Percentiles rank a stretch among this genome's conserved stretches.
These are phyloP conservation scores for Taxillus chinensis DNA, from an alignment of 164 flowering plant genomes.

Conservation along the genomic window DNA sequence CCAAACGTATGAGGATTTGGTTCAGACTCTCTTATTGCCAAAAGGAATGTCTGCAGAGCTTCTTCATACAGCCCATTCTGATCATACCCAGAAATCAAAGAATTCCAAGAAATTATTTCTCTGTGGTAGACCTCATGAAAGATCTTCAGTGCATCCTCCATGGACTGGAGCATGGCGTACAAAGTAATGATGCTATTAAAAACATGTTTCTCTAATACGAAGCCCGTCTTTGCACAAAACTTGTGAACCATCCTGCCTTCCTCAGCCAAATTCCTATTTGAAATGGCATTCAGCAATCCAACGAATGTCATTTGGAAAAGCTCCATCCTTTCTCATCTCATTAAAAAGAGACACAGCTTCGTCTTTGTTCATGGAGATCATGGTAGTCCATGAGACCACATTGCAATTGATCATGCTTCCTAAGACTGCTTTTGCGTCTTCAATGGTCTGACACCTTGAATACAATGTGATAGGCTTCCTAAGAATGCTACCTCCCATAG, in stretches of 20 bases:
- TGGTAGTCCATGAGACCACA: slow-evolving; percentile 87
- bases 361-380: slow-evolving; percentile 52
- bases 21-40: slow-evolving; percentile 25
- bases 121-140: slow-evolving; percentile 50
- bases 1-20: slow-evolving; percentile 76
- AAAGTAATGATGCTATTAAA: slow-evolving; percentile 70
- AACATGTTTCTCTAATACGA: slow-evolving; percentile 42
- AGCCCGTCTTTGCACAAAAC: slow-evolving; percentile 40
- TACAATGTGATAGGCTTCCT: too few relatives aligned
- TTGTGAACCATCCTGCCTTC: slow-evolving; percentile 69
- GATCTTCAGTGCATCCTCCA: slow-evolving; percentile 41
- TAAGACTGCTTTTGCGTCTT: slow-evolving; percentile 53
- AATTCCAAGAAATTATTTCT: slow-evolving; percentile 76
- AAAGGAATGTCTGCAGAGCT: slow-evolving; percentile 45
- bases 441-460: slow-evolving; percentile 41
- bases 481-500: too few relatives aligned
- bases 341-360: slow-evolving; percentile 45
- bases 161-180: slow-evolving; percentile 63
- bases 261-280: slow-evolving; percentile 22
- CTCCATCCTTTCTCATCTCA: slow-evolving; percentile 57
- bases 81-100: slow-evolving; percentile 71
- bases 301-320: slow-evolving; percentile 85
- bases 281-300: slow-evolving; percentile 52
- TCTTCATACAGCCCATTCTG: slow-evolving; percentile 55
- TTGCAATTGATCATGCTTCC: slow-evolving; percentile 47